phyloP scores from a whole-genome alignment of 805 yeast genomes.

The Lipomyces oligophaga region DNA sequence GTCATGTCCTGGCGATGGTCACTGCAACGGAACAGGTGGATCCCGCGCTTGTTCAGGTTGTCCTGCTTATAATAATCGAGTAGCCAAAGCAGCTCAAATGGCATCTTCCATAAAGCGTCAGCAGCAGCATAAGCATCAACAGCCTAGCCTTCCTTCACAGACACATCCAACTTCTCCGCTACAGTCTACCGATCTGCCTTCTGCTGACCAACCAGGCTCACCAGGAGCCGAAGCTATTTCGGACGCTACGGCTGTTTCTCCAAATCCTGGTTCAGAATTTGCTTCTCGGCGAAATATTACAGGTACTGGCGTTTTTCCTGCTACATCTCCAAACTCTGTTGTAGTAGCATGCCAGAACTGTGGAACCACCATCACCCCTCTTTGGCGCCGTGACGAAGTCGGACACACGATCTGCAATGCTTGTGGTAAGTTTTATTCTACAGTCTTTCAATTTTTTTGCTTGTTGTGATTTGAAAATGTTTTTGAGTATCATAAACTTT shows the following conservation, averaged over 20 bases:
- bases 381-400: slow-evolving; percentile 78
- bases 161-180: neutral
- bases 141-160: neutral
- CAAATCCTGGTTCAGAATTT: too few species aligned
- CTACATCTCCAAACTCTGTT: too few species aligned
- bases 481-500: too few species aligned
- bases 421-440: slow-evolving; percentile 49
- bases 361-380: slow-evolving; percentile 78
- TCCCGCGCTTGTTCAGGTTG: slow-evolving; percentile 74
- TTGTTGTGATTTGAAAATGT: too few species aligned
- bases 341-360: slow-evolving; percentile 81
- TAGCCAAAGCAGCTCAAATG: slow-evolving; percentile 29
- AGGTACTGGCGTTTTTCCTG: too few species aligned
- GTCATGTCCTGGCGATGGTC: slow-evolving; percentile 69
- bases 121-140: neutral
- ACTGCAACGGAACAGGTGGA: slow-evolving; percentile 88
- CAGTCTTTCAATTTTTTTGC: neutral
- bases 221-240: neutral
- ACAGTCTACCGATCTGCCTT: neutral
- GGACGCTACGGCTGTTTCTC: too few species aligned
- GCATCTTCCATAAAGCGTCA: slow-evolving; percentile 5
- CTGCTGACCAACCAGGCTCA: neutral
- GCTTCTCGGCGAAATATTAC: too few species aligned
- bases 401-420: slow-evolving; percentile 88
- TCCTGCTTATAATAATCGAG: slow-evolving; percentile 74